Conservation (phyloP, 257 asterid species). For the Jacaranda mimosifolia region DNA sequence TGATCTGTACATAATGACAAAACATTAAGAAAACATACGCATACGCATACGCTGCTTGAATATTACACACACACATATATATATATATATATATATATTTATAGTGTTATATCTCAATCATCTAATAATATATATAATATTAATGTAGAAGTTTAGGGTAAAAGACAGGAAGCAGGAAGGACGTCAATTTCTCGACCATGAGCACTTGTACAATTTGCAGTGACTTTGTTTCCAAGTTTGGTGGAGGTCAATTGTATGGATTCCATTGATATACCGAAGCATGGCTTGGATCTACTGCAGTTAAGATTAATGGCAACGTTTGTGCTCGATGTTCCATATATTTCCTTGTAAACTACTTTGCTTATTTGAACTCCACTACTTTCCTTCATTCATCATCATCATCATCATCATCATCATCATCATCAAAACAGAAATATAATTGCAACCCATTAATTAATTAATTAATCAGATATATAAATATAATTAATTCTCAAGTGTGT, state of each 20-base stretch:
- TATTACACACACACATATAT: background rate
- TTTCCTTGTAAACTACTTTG: conserved; percentile 46
- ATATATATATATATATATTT: too few species aligned
- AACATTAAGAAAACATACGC: background rate
- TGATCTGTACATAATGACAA: too few species aligned
- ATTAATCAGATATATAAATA: too few species aligned
- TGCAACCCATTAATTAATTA: too few species aligned
- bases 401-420: too few species aligned
- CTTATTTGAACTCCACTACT: conserved; percentile 65
- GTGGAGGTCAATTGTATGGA: conserved; percentile 42
- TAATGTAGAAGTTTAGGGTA: background rate
- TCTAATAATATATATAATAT: background rate
- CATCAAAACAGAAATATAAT: background rate
- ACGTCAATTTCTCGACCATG: conserved; percentile 54
- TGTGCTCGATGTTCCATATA: conserved; percentile 61
- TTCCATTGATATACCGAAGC: conserved; percentile 51
- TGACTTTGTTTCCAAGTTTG: conserved; percentile 37
- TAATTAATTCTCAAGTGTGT: too few species aligned
- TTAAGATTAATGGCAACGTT: conserved; percentile 57
- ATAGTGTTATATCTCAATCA: background rate
- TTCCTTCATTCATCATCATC: conserved; percentile 32
- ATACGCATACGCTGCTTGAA: background rate
- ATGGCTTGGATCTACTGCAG: conserved; percentile 62
- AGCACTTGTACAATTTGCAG: conserved; percentile 55
- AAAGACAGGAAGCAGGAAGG: conserved; percentile 56